Percentiles rank a stretch among this genome's conserved stretches.
These are phyloP conservation scores for Epichloe hybrida DNA, from an alignment of 2,329 filamentous ascomycete species.

Conservation along the genomic window DNA sequence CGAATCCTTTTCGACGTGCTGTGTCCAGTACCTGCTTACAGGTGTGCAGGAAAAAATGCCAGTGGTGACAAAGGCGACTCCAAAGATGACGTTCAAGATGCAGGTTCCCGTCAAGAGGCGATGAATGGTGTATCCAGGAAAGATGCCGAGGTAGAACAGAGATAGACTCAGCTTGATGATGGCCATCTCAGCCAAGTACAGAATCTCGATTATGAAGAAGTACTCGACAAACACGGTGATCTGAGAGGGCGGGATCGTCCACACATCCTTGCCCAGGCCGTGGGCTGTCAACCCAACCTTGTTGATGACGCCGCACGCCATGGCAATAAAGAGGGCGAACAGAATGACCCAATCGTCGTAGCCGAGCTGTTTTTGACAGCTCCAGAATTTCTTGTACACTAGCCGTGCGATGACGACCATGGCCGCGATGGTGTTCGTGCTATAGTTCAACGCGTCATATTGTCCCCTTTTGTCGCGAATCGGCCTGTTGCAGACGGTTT, in stretches of 20 bases:
- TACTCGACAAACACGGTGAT: conserved; percentile 14
- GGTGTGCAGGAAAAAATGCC: conserved; percentile 28
- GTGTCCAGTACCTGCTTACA: conserved; percentile 25
- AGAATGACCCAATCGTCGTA: conserved; percentile 19
- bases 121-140: conserved; percentile 18
- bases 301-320: conserved; percentile 13
- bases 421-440: conserved; percentile 8
- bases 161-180: conserved; percentile 27
- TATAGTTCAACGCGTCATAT: conserved; percentile 5
- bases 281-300: conserved; percentile 11
- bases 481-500: conserved; percentile 1
- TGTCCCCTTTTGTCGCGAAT: conserved; percentile 1
- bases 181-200: conserved; percentile 18
- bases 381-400: conserved; percentile 13
- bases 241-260: conserved; percentile 16
- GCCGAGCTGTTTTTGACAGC: conserved; percentile 17
- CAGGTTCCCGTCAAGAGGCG: conserved; percentile 20
- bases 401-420: conserved; percentile 9
- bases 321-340: conserved; percentile 8
- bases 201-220: conserved; percentile 21
- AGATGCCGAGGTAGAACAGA: conserved; percentile 29
- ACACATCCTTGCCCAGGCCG: conserved; percentile 21
- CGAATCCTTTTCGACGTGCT: conserved; percentile 22
- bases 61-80: conserved; percentile 18
- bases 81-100: conserved; percentile 17